A percentile compares a stretch with the other conserved stretches of the same genome.
Evolutionary conservation across 192 early-diverging fungal genomes (phyloP).

Genomic region (Coemansia sp.): DNA sequence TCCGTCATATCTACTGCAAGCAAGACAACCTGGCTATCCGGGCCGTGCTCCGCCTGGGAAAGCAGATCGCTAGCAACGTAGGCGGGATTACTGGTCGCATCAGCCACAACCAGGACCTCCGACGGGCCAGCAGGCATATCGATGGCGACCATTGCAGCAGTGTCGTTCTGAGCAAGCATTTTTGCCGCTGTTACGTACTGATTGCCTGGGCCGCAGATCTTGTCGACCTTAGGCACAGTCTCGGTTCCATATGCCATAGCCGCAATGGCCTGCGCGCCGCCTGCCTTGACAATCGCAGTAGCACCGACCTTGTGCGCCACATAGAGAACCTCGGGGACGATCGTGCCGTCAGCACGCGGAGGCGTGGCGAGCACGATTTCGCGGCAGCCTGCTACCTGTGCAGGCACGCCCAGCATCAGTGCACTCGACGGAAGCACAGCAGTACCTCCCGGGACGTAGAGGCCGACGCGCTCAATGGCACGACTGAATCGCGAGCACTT

Average conservation of each 20-base stretch:
- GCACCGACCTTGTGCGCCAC: constrained; percentile 97
- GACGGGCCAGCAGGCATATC: constrained; percentile 99
- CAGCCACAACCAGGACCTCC: constrained; percentile 98
- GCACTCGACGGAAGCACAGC: constrained; percentile 95
- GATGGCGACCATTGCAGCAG: constrained; percentile 88
- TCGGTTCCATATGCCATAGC: constrained; percentile 99
- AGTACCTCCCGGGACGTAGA: constrained; percentile 98
- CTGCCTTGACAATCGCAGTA: constrained; percentile 85
- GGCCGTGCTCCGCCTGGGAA: constrained; percentile 97
- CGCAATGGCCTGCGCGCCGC: constrained; percentile 97
- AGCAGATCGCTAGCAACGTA: constrained; percentile 96
- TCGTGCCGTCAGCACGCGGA: constrained; percentile 84
- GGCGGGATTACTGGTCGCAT: constrained; percentile 75
- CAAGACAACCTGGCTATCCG: constrained; percentile 95
- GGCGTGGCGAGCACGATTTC: constrained; percentile 97
- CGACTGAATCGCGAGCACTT: constrained; percentile 89
- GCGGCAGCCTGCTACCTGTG: constrained; percentile 92
- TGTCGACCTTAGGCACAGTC: constrained; percentile 96
- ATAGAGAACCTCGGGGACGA: constrained; percentile 96
- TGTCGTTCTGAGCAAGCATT: constrained; percentile 95
- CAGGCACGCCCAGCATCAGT: constrained; percentile 96
- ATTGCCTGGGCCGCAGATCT: constrained; percentile 99
- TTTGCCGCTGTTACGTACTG: constrained; percentile 99
- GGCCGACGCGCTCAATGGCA: constrained; percentile 93
- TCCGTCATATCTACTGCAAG: constrained; percentile 74